Conservation (phyloP, 345 rosid species). For the Geranium brycei region DNA sequence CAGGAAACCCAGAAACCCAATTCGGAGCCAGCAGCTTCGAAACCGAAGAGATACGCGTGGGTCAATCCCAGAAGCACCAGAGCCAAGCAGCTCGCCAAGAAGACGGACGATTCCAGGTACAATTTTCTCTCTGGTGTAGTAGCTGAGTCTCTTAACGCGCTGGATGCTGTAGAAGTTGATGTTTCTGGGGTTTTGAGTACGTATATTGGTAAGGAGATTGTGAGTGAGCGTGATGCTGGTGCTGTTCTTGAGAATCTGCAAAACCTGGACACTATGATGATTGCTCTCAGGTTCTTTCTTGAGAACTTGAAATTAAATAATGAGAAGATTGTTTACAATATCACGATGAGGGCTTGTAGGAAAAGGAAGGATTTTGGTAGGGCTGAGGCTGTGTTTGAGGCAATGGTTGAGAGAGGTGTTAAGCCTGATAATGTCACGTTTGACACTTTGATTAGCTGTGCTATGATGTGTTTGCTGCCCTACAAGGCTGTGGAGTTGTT, state of each 20-base stretch:
- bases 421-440: constrained; percentile 66
- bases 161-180: constrained; percentile 25
- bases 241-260: constrained; percentile 70
- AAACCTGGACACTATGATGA: constrained; percentile 45
- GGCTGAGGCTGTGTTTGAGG: constrained; percentile 57
- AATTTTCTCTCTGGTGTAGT: constrained; percentile 41
- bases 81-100: constrained; percentile 49
- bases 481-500: constrained; percentile 73
- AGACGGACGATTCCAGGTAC: constrained; percentile 72
- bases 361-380: constrained; percentile 48
- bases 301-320: constrained; percentile 28
- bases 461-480: constrained; percentile 47
- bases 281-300: constrained; percentile 40
- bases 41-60: constrained; percentile 46
- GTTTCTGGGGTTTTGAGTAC: constrained; percentile 28
- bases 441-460: constrained; percentile 62
- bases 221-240: constrained; percentile 64
- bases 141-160: constrained; percentile 47
- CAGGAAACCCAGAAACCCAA: constrained; percentile 15
- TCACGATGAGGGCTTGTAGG: constrained; percentile 58
- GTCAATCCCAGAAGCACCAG: constrained; percentile 75
- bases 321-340: constrained; percentile 65
- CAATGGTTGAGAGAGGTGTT: constrained; percentile 62
- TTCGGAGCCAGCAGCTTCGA: constrained; percentile 13
- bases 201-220: constrained; percentile 35